Evolutionary conservation across 2,329 filamentous ascomycete genomes (phyloP).

Genomic region (Colletotrichum shisoi): DNA sequence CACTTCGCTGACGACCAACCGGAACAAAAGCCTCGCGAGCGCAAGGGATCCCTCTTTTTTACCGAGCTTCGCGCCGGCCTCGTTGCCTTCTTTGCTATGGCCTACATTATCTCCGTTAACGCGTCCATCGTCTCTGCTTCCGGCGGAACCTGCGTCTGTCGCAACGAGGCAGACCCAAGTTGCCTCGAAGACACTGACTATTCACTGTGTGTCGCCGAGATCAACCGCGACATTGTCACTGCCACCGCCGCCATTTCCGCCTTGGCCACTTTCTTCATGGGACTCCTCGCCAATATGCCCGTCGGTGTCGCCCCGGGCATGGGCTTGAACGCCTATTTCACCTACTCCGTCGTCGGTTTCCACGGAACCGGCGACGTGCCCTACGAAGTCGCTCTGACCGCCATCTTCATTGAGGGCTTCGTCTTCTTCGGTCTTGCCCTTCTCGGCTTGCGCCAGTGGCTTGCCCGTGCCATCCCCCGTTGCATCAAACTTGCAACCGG

Average conservation of each 20-base stretch:
- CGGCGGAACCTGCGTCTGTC: constrained; percentile 79
- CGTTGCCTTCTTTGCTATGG: constrained; percentile 76
- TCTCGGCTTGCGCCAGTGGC: constrained; percentile 85
- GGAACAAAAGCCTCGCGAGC: constrained; percentile 66
- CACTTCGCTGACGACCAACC: constrained; percentile 13
- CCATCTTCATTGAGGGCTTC: constrained; percentile 87
- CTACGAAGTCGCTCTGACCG: constrained; percentile 79
- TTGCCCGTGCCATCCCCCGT: constrained; percentile 81
- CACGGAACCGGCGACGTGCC: constrained; percentile 77
- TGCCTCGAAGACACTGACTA: constrained; percentile 67
- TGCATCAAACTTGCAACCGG: constrained; percentile 88
- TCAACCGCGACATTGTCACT: constrained; percentile 82
- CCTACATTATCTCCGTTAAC: constrained; percentile 64
- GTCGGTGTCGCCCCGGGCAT: constrained; percentile 55
- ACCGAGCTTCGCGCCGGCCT: constrained; percentile 85
- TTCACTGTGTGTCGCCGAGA: constrained; percentile 65
- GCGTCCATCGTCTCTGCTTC: constrained; percentile 66
- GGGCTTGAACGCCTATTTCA: constrained; percentile 85
- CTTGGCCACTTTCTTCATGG: constrained; percentile 83
- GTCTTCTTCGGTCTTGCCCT: constrained; percentile 83
- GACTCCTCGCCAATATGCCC: constrained; percentile 77
- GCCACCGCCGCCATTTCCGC: constrained; percentile 85
- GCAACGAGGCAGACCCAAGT: constrained; percentile 57
- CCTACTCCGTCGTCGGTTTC: constrained; percentile 76
- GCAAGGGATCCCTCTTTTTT: constrained; percentile 78